phyloP scores from a whole-genome alignment of 257 asterid species.

The Nicotiana attenuata region DNA sequence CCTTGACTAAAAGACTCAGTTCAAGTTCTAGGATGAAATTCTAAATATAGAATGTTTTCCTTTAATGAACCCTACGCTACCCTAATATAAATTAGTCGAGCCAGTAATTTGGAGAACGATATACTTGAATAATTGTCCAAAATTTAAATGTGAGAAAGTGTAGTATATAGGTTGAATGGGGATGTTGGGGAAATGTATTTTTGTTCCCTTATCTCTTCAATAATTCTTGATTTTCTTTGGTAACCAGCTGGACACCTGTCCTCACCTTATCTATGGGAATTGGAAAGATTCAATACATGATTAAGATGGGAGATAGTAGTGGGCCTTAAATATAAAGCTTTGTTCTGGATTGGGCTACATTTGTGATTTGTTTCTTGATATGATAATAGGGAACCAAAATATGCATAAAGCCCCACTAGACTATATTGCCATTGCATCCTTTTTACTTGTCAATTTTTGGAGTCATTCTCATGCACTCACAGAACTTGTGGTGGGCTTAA shows the following conservation, averaged over 20 bases:
- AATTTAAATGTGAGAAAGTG: neutral
- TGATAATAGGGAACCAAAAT: neutral
- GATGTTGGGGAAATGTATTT: neutral
- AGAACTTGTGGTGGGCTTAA: neutral
- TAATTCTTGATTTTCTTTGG: constrained; percentile 11
- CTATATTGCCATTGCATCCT: neutral
- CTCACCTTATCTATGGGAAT: neutral
- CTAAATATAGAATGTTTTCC: no score
- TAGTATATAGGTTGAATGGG: neutral
- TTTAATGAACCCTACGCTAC: no score
- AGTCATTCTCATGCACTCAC: neutral
- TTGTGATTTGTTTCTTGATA: neutral
- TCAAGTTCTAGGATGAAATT: no score
- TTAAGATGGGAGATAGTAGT: neutral
- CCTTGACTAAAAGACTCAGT: no score
- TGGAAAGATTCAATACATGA: constrained; percentile 10
- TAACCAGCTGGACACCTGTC: neutral
- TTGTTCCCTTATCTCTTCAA: constrained; percentile 13
- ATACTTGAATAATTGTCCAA: neutral
- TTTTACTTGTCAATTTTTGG: neutral
- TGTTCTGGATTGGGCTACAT: neutral
- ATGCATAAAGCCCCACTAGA: neutral
- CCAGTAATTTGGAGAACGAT: neutral
- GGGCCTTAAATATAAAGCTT: neutral
- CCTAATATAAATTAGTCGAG: no score